phyloP scores from a whole-genome alignment of 2,329 filamentous ascomycete species.

The Alternaria sp. region DNA sequence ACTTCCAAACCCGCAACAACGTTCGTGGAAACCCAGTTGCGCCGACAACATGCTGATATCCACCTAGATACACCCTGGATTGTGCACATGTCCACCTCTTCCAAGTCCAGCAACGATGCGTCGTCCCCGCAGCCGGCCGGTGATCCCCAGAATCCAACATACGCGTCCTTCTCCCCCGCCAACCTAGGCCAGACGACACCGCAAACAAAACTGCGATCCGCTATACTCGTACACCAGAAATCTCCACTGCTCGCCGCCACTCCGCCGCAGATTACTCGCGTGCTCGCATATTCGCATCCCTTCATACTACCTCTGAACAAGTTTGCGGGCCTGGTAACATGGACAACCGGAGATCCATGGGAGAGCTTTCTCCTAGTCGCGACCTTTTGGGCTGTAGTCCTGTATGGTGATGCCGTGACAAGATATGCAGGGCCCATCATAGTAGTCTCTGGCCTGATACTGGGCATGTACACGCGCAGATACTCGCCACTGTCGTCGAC shows the following conservation, averaged over 20 bases:
- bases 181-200: constrained; percentile 75
- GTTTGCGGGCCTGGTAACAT: constrained; percentile 84
- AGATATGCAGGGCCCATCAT: constrained; percentile 84
- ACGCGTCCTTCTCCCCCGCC: constrained; percentile 88
- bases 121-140: constrained; percentile 48
- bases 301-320: constrained; percentile 91
- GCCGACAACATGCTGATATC: constrained; percentile 40
- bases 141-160: constrained; percentile 67
- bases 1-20: constrained; percentile 22
- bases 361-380: constrained; percentile 92
- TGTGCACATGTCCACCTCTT: constrained; percentile 53
- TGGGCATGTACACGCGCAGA: constrained; percentile 90
- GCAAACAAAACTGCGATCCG: constrained; percentile 80
- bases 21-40: constrained; percentile 13
- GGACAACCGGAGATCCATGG: constrained; percentile 94
- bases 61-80: constrained; percentile 53
- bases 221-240: constrained; percentile 96
- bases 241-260: constrained; percentile 92
- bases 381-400: constrained; percentile 82
- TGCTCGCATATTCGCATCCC: constrained; percentile 93
- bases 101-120: constrained; percentile 49
- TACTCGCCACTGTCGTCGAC: constrained; percentile 92
- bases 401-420: constrained; percentile 88
- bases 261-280: constrained; percentile 91
- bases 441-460: constrained; percentile 79